Base-by-base conservation (phyloP, 1,139 yeast genomes). In the Yamadazyma diddensiae region DNA sequence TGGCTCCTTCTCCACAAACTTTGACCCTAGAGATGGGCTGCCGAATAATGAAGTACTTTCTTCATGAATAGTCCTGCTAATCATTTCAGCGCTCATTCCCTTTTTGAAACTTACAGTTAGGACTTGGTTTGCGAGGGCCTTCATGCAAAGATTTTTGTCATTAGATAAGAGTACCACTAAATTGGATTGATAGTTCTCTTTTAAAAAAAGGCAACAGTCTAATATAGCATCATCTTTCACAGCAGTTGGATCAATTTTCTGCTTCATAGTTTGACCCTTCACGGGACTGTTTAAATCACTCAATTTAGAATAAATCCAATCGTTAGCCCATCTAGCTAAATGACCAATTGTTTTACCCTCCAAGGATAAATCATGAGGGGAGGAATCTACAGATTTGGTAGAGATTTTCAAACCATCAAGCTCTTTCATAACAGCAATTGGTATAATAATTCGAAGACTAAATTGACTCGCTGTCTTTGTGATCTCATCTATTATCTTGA, bases 61-160 rank as follows among this genome's bases (percentile, higher is more conserved):
- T 8, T 57, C 44, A 23, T 61, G 59, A 0, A 80, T 65, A 12
- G 55, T 74, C 9, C 57, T 49, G 0, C 83, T 81, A 21, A 87
- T 82, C 23, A 73, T 41, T 14, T 62, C 56, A 0, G 88, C 84
- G 2, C 76, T 70, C 83, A 85, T 77, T 0, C 66, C 73, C 11
- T 63, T 55, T 17, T 77, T 60, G 46, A 59, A 82, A 3, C 88
- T 79, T 0, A 87, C 80, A 0, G 96, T 86, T 23, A 78, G 59
- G 0, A 87, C 53, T 0, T 68, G 79, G 47, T 86, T 80, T 2
- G 80, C 56, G 33, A 88, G 61, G 0, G 96, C 94, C 52, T 82
- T 84, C 41, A 75, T 57, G 53, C 96, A 86, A 14, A 90, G 62
- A 51, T 88, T 88, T 45, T 80, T 82, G 53, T 90, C 97, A 53